Conservation (phyloP, 176 grass and related monocot species). For the Sorghum bicolor region DNA sequence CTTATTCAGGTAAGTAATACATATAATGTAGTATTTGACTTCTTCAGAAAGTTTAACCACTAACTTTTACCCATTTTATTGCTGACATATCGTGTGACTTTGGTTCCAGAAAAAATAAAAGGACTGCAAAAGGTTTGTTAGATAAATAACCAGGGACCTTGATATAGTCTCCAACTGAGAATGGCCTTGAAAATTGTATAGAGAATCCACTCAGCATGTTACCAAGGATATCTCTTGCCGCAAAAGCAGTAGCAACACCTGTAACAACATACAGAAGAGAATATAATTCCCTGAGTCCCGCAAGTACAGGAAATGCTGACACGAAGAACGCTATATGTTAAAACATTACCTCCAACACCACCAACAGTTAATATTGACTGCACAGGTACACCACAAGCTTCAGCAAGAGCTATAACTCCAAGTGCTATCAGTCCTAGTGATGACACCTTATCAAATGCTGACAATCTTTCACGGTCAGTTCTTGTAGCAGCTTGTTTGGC, state of each 20-base stretch:
- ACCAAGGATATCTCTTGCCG: conserved; percentile 80
- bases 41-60: neutral
- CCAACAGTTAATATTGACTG: conserved; percentile 80
- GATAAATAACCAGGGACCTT: conserved; percentile 37
- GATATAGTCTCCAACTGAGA: conserved; percentile 73
- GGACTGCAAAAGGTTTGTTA: neutral
- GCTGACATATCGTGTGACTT: neutral
- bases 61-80: neutral
- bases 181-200: conserved; percentile 70
- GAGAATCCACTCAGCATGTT: conserved; percentile 71
- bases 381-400: conserved; percentile 60
- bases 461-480: conserved; percentile 51
- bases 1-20: neutral
- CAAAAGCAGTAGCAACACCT: conserved; percentile 83
- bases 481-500: conserved; percentile 18
- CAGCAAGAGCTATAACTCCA: conserved; percentile 65
- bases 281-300: neutral
- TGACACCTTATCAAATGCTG: conserved; percentile 63
- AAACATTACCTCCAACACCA: conserved; percentile 66
- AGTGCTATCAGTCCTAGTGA: conserved; percentile 57
- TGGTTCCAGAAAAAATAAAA: neutral
- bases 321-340: neutral
- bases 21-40: neutral
- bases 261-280: neutral
- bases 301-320: neutral